phyloP scores from a whole-genome alignment of 495 filamentous ascomycete genomes.

The Daldinia vernicosa region DNA sequence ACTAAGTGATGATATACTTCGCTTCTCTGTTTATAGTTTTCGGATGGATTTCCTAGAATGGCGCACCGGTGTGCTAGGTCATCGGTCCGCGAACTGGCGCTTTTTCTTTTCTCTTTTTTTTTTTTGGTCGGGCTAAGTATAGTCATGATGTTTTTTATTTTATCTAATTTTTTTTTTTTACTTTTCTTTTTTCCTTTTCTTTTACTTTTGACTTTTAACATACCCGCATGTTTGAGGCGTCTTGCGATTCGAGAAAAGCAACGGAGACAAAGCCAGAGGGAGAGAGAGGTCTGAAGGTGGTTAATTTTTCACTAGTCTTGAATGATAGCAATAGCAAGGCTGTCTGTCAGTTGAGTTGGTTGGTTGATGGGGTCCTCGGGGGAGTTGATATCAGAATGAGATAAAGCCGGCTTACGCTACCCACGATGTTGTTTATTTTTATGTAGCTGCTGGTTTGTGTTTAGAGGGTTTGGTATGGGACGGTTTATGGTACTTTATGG shows the following conservation, averaged over 20 bases:
- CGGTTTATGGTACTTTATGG: constrained; percentile 3
- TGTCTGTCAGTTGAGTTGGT: not conserved
- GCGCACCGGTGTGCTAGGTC: constrained; percentile 27
- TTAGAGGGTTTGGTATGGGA: not conserved
- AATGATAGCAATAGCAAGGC: not conserved
- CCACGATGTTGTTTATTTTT: constrained; percentile 2
- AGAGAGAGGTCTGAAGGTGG: not conserved
- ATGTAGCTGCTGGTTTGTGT: constrained; percentile 3
- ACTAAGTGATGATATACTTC: constrained; percentile 7
- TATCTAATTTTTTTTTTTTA: not conserved
- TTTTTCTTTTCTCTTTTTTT: constrained; percentile 10
- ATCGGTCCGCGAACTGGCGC: constrained; percentile 22
- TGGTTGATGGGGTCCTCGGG: not conserved
- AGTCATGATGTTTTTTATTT: constrained; percentile 16
- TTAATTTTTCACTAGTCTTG: not conserved
- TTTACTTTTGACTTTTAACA: constrained; percentile 13
- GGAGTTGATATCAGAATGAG: constrained; percentile 35
- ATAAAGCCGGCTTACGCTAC: constrained; percentile 17
- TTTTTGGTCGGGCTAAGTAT: constrained; percentile 11
- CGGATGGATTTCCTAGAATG: constrained; percentile 28
- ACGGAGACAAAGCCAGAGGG: not conserved
- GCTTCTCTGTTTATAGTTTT: constrained; percentile 35
- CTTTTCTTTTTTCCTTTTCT: not conserved
- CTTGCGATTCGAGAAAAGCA: constrained; percentile 22
- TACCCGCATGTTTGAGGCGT: constrained; percentile 41